These are phyloP conservation scores for Fusarium coffeatum DNA, from an alignment of 2,329 filamentous ascomycete genomes.

Conservation along the genomic window DNA sequence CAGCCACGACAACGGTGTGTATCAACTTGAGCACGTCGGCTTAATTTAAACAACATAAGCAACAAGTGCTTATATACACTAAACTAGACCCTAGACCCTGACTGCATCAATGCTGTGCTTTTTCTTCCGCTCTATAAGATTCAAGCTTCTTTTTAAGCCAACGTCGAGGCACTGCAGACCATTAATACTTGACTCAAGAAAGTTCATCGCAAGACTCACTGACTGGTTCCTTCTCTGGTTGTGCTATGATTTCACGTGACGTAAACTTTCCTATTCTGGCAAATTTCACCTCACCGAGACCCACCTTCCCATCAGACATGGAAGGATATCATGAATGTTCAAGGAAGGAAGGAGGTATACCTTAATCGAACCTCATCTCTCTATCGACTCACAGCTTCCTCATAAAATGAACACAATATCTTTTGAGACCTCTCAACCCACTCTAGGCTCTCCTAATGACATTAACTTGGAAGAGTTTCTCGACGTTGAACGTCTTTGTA, in stretches of 20 bases:
- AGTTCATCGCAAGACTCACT: neutral
- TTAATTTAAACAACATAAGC: conserved; percentile 1
- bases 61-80: conserved; percentile 21
- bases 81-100: neutral
- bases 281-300: conserved; percentile 32
- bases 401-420: conserved; percentile 9
- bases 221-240: neutral
- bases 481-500: conserved; percentile 41
- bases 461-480: conserved; percentile 43
- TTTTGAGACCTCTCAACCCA: neutral
- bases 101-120: neutral
- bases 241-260: conserved; percentile 32
- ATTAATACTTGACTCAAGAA: neutral
- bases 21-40: conserved; percentile 2
- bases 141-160: neutral
- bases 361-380: conserved; percentile 7
- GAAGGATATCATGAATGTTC: conserved; percentile 13
- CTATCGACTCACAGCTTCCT: neutral
- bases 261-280: conserved; percentile 31
- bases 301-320: conserved; percentile 1
- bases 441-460: neutral
- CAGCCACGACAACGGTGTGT: neutral
- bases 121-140: neutral
- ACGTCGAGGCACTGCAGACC: neutral
- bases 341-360: conserved; percentile 19